phyloP scores from a whole-genome alignment of 1,284 basidiomycete genomes.

The Puccinia coronata region DNA sequence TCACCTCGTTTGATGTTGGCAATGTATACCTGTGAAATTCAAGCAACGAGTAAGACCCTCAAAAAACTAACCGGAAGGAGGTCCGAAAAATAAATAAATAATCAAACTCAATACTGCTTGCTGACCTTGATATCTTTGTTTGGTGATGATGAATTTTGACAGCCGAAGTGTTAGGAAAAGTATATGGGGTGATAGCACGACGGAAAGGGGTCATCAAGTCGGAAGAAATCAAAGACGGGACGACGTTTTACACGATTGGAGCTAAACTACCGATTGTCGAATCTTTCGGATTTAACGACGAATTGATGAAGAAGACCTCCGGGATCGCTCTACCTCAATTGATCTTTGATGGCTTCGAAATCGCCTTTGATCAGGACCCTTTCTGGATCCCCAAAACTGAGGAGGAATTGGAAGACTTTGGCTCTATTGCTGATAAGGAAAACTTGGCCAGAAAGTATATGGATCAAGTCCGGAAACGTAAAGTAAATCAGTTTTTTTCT shows the following conservation, averaged over 20 bases:
- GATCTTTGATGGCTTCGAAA: constrained; percentile 72
- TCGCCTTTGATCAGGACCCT: constrained; percentile 81
- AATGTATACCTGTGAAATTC: constrained; percentile 99
- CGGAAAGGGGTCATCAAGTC: constrained; percentile 87
- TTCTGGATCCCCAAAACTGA: constrained; percentile 99
- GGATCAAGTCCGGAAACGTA: constrained; percentile 84
- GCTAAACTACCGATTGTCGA: constrained; percentile 94
- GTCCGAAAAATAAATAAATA: neutral
- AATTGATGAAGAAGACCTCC: constrained; percentile 92
- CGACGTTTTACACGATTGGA: constrained; percentile 87
- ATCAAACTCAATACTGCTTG: neutral
- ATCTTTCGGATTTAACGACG: constrained; percentile 95
- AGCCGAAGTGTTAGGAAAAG: constrained; percentile 97
- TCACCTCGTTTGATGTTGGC: constrained; percentile 94
- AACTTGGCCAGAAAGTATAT: constrained; percentile 95
- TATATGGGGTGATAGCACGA: constrained; percentile 90
- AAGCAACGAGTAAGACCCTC: constrained; percentile 77
- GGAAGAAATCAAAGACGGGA: constrained; percentile 99
- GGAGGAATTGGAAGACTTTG: constrained; percentile 94
- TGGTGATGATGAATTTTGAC: constrained; percentile 50
- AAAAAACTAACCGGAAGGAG: neutral
- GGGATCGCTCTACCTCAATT: constrained; percentile 95
- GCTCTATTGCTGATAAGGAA: constrained; percentile 88
- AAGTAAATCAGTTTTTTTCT: constrained; percentile 58
- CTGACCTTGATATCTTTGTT: neutral